Conservation (phyloP, 371 early-diverging fungal species). For the Syncephalastrum racemosum region DNA sequence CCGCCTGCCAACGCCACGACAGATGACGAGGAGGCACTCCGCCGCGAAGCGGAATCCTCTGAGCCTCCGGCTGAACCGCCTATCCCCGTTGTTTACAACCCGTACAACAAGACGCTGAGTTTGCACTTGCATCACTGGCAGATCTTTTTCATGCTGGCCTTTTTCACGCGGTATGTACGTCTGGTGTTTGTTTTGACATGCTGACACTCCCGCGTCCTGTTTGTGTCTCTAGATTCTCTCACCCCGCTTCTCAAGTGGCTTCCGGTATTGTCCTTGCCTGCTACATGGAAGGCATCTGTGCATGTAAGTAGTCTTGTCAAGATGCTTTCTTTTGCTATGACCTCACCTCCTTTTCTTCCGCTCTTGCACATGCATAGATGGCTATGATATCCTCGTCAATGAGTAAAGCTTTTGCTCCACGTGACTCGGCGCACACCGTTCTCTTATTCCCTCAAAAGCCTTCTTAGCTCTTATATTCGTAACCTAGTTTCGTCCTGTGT, state of each 20-base stretch:
- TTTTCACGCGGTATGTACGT: constrained; percentile 59
- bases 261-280: constrained; percentile 77
- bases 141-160: constrained; percentile 81
- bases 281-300: constrained; percentile 74
- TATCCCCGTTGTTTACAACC: constrained; percentile 5
- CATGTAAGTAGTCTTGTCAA: constrained; percentile 33
- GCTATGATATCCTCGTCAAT: constrained; percentile 39
- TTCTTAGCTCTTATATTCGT: too few species aligned
- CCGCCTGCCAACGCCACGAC: constrained; percentile 5
- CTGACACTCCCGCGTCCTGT: too few species aligned
- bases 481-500: too few species aligned
- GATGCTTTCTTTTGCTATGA: not conserved
- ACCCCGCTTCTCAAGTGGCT: constrained; percentile 71
- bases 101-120: constrained; percentile 23
- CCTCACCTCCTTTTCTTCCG: not conserved
- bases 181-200: not conserved
- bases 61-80: not conserved
- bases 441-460: too few species aligned
- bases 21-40: not conserved
- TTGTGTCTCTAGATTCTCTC: constrained; percentile 52
- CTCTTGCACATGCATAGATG: constrained; percentile 32
- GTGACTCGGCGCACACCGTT: not conserved
- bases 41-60: too few species aligned
- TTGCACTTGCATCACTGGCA: constrained; percentile 89
- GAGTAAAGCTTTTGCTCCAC: constrained; percentile 12